Base-by-base conservation (phyloP, 1,284 basidiomycete species). In the Nidula niveotomentosa region DNA sequence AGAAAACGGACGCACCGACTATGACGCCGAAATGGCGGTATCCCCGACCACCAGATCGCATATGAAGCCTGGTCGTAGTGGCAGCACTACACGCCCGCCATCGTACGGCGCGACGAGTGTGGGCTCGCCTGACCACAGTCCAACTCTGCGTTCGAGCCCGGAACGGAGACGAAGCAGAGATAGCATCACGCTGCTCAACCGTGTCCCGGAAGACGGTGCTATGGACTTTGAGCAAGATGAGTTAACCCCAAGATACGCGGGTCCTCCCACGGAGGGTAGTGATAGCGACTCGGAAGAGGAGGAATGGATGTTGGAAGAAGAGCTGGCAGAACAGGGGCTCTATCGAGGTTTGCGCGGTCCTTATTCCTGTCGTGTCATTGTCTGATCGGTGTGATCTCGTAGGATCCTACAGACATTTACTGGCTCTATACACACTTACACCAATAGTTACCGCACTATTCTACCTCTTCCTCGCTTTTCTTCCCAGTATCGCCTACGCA, bases 321-420 rank as follows among this genome's bases (percentile, higher is more conserved):
- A 81, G 54, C 65, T 90, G 49, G 83, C 79, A 54, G 76, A 77
- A 56, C 76, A 80, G 51, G 87, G 87, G 1, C 64, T 87, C 36
- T 88, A 86, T 61, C 64, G 73, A 58, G 87, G 86, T 85, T 59
- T 51, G 73, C 65, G 37, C 53, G 44, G 17, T 35, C 23, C 13
- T 52, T 39, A 51, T 13, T 48, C 13, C 37, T 30, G 23, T 49
- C 15, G 33, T 47, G 17, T 36, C 12, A 48, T 52, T 23, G 15
- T 39, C 49, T 61, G 54, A 53, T 48, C 37, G 56, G 52, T 45
- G 51, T 30, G 15, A 43, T 48, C 56, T 15, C 56, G 47, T 58
- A 89, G 88, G 86, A n/a, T 87, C 85, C 1, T 89, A 87, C 70
- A 69, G 63, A 46, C 73, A 72, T 41, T 67, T 84, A 6, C 52